Conservation (phyloP, 768 basidiomycete genomes). For the Trametes gibbosa region DNA sequence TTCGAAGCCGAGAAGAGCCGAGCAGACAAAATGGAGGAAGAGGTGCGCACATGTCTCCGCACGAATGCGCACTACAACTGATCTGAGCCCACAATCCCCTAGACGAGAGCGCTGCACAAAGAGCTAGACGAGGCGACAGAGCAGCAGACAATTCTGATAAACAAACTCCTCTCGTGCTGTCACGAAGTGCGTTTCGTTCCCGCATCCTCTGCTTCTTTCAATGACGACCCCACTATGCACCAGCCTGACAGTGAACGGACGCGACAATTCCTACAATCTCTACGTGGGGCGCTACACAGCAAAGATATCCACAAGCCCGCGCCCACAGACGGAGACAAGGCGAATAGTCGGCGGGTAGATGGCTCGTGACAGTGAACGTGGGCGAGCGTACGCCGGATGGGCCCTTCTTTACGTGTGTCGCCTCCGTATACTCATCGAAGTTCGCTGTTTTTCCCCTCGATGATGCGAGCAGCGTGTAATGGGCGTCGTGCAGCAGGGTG, state of each 20-base stretch:
- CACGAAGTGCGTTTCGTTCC: conserved; percentile 62
- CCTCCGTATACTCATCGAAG: conserved; percentile 4
- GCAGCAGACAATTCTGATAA: conserved; percentile 75
- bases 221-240: conserved; percentile 2
- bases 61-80: neutral
- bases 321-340: conserved; percentile 2
- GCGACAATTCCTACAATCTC: conserved; percentile 45
- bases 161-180: conserved; percentile 82
- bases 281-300: conserved; percentile 14
- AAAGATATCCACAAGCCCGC: neutral
- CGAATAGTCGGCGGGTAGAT: conserved; percentile 14
- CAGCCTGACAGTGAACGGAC: conserved; percentile 83
- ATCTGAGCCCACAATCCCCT: neutral
- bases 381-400: conserved; percentile 9
- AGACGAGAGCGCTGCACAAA: conserved; percentile 70
- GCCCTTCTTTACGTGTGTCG: conserved; percentile 5
- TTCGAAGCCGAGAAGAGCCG: conserved; percentile 71
- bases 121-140: conserved; percentile 80
- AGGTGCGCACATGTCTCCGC: conserved; percentile 46
- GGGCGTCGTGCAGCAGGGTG: too few relatives aligned
- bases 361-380: conserved; percentile 19
- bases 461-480: too few relatives aligned
- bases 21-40: conserved; percentile 68
- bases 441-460: neutral
- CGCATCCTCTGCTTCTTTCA: neutral